Evolutionary conservation across 2,329 filamentous ascomycete species (phyloP), one percentile per base, ranked within the genome.

Genomic region (Fusarium miscanthi): DNA sequence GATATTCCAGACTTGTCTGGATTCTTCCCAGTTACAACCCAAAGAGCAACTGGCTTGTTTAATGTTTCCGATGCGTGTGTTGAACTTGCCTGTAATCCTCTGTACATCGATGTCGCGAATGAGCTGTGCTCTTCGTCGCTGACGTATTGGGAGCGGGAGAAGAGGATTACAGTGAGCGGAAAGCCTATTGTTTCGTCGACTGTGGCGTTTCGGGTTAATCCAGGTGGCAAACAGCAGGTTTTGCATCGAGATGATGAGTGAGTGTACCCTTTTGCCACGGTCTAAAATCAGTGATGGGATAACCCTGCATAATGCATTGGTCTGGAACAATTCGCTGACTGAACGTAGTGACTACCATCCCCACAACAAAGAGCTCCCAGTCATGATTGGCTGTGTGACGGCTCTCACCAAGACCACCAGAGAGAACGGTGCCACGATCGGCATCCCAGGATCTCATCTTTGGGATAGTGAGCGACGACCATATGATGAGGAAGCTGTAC

Each of bases 341-440:
- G 8, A 8, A 27, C 2, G 0, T 6, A 70, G 62, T 3, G 69
- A 72, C n/a, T 67, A 66, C n/a, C 59, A 72, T 42, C 41, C 45
- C 5, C 52, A 63, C 10, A 45, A 70, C 25, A 53, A 51, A 3
- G 53, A 70, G 8, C 62, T 54, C 3, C 66, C 67, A 12, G 49
- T 72, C 25, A 67, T 72, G 57, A 66, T 72, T 51, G 66, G 69
- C 5, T 72, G 62, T 14, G 69, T 72, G 12, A 67, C 69, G 77
- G 81, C 83, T 2, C 67, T 82, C 60, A 82, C 80, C 8, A 83
- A 79, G 73, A 84, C 81, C 2, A 84, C 82, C 3, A 78, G 76
- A 23, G 80, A 82, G 42, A 85, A 85, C 48, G 83, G 83, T 2
- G 82, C 82, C 2, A 84, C 83, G 0, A 74, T 82, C n/a, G 81